Evolutionary conservation across 306 rosid genomes (phyloP), one percentile per base, ranked within the genome.

Genomic region (Ceratonia siliqua): DNA sequence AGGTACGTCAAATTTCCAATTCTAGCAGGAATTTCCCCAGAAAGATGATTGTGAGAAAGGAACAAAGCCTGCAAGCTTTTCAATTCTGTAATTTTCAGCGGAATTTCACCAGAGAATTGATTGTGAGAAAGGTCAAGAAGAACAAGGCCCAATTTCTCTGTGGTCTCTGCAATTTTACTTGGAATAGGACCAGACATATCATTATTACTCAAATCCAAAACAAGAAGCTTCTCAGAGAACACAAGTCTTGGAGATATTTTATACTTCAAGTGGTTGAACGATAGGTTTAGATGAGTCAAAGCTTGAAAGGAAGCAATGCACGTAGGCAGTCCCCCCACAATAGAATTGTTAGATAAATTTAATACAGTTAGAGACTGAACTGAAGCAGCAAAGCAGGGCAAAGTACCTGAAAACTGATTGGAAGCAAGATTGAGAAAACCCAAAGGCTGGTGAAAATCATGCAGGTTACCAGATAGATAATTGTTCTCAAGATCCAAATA

Each of bases 61-160:
- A 95, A 90, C 88, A 95, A 85, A 70, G 98, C 99, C 91, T 95
- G 98, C 92, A 95, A 87, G 78, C 93, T 89, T 80, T 89, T 92
- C 87, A 95, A 74, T 80, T 95, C 98, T 15, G 97, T 95, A 58
- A 95, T 87, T 89, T 88, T 90, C 84, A 87, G 48, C 3, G 99
- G 98, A 64, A 95, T 92, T 81, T 85, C 91, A 70, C 97, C 93
- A 5, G 96, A 89, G 86, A 95, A 92, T 54, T 79, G 89, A 75
- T 95, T 95, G 82, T 89, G 91, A 48, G 99, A 95, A 73, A 95
- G 87, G 85, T 95, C 99, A 76, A 95, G 96, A 70, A 92, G 89
- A 68, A 95, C 90, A 78, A 95, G 96, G 57, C 97, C 97, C 3
- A 91, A 84, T 80, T 95, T 95, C 41, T 95, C 99, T 3, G 97